Conservation (phyloP, 2,329 filamentous ascomycete species). For the Raffaelea arxii region DNA sequence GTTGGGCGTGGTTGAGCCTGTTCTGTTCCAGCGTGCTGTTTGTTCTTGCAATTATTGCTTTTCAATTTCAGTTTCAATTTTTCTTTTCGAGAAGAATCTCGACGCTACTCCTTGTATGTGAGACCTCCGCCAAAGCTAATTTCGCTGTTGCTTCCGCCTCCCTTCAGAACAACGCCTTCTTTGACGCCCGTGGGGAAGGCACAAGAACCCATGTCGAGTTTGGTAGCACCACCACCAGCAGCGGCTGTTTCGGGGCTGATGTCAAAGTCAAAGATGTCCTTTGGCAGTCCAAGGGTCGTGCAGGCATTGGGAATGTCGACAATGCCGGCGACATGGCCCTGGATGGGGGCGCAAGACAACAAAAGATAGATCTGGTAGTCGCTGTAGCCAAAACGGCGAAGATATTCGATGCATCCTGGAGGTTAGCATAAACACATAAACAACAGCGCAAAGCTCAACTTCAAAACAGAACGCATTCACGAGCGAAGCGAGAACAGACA, state of each 20-base stretch:
- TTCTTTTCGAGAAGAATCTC: background rate
- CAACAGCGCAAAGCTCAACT: too few species aligned
- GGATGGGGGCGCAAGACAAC: slow-evolving; percentile 74
- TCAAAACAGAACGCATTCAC: too few species aligned
- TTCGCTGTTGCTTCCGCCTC: slow-evolving; percentile 38
- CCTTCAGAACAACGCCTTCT: slow-evolving; percentile 31
- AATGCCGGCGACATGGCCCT: slow-evolving; percentile 81
- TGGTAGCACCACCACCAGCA: slow-evolving; percentile 30
- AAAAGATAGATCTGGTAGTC: slow-evolving; percentile 78
- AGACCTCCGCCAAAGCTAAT: slow-evolving; percentile 40
- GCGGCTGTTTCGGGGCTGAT: slow-evolving; percentile 52
- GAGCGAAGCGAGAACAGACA: slow-evolving; percentile 3
- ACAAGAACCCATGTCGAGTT: slow-evolving; percentile 59
- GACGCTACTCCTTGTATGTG: slow-evolving; percentile 33
- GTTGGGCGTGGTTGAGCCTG: background rate
- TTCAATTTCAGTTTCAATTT: background rate
- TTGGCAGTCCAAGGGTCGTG: slow-evolving; percentile 77
- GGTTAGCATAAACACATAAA: too few species aligned
- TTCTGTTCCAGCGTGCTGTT: background rate
- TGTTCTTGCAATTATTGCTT: too few species aligned
- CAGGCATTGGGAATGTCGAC: slow-evolving; percentile 89
- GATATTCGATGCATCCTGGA: slow-evolving; percentile 65
- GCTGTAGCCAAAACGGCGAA: slow-evolving; percentile 61
- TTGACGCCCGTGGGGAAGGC: slow-evolving; percentile 47
- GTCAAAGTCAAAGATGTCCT: slow-evolving; percentile 94